Conservation (phyloP, 768 basidiomycete genomes). For the Amyloporia xantha region DNA sequence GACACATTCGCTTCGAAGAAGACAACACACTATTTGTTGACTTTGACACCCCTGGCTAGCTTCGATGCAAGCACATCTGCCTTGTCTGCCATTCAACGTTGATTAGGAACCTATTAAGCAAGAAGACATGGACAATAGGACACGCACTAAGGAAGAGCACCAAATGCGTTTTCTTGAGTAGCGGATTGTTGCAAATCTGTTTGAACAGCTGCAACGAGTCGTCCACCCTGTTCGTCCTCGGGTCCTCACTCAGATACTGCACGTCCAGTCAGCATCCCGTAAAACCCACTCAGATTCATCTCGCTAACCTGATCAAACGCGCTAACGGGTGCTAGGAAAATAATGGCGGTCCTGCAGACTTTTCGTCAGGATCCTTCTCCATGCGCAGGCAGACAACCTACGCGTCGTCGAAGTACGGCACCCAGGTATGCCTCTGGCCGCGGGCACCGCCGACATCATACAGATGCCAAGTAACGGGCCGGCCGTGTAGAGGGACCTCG, state of each 20-base stretch:
- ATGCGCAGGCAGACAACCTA: constrained; percentile 1
- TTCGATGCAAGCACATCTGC: constrained; percentile 73
- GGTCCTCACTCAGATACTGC: constrained; percentile 84
- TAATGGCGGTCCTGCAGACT: constrained; percentile 52
- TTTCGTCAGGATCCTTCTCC: constrained; percentile 37
- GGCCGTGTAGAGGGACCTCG: constrained; percentile 75
- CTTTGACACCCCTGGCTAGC: constrained; percentile 58
- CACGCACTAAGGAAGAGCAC: constrained; percentile 63
- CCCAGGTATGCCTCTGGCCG: constrained; percentile 73
- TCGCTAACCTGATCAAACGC: constrained; percentile 73
- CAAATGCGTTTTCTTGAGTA: constrained; percentile 54
- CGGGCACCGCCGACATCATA: constrained; percentile 83
- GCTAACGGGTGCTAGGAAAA: constrained; percentile 80
- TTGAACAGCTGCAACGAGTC: constrained; percentile 87
- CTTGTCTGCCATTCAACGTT: constrained; percentile 48
- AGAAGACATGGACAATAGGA: constrained; percentile 36
- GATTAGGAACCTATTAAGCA: neutral
- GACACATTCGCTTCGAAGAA: neutral
- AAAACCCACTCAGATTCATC: neutral
- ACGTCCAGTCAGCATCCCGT: constrained; percentile 1
- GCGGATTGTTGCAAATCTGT: constrained; percentile 73
- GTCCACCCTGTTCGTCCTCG: constrained; percentile 77
- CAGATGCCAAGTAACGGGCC: constrained; percentile 69
- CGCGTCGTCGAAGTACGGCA: constrained; percentile 81
- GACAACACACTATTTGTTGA: constrained; percentile 69